Percentiles rank a stretch among this genome's conserved stretches.
Conservation (phyloP, 495 filamentous ascomycete species). For the Annulohypoxylon nitens region DNA sequence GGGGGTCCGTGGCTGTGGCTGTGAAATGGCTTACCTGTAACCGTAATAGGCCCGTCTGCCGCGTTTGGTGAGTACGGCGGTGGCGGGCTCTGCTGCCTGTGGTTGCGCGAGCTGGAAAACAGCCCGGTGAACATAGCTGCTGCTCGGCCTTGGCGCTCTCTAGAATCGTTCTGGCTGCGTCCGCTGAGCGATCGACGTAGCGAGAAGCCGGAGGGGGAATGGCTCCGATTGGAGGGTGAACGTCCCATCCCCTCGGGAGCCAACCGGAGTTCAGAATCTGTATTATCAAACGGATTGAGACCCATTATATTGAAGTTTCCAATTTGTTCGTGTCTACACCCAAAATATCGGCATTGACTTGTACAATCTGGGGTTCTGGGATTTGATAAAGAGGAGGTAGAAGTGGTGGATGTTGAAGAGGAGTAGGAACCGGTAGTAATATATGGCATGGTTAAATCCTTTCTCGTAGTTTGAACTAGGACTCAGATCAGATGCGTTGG, state of each 20-base stretch:
- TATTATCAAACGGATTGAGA: conserved; percentile 24
- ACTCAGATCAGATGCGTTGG: background rate
- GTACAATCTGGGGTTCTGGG: conserved; percentile 22
- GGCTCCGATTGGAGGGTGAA: conserved; percentile 15
- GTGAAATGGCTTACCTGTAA: conserved; percentile 7
- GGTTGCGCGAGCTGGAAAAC: conserved; percentile 26
- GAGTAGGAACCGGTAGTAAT: background rate
- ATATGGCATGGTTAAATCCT: conserved; percentile 11
- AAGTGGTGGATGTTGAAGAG: conserved; percentile 11
- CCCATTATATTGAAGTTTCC: conserved; percentile 27
- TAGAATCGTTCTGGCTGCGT: conserved; percentile 27
- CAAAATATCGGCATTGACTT: conserved; percentile 11
- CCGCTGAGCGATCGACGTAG: conserved; percentile 29
- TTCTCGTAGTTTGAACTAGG: background rate
- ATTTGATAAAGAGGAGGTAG: conserved; percentile 12
- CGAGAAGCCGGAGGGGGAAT: conserved; percentile 36
- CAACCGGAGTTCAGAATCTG: conserved; percentile 8
- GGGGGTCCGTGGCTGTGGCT: background rate
- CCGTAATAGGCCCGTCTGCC: conserved; percentile 7
- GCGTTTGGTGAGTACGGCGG: conserved; percentile 28
- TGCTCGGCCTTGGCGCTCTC: conserved; percentile 17
- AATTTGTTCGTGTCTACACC: conserved; percentile 19
- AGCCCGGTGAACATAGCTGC: conserved; percentile 11
- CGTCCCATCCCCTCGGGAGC: conserved; percentile 11
- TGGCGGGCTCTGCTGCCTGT: conserved; percentile 26